Base-by-base conservation (phyloP, 148 eudicot species). In the Silene conica region DNA sequence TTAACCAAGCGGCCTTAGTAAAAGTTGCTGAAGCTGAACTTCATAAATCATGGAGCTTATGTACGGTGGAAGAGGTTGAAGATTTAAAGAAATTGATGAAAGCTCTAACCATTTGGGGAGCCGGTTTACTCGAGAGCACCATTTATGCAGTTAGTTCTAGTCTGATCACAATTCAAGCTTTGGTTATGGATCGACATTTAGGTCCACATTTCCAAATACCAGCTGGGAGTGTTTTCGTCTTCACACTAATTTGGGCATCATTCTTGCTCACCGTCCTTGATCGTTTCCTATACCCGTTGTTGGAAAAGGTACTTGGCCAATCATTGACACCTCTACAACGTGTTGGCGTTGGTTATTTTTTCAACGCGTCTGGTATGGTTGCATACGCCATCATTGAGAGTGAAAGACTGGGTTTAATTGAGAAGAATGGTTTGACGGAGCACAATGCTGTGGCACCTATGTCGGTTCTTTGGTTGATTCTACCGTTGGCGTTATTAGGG, bases 101-200 rank as follows among this genome's bases (percentile, higher is more conserved):
- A 77, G 70, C 86, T 6, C 23, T 80, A 11, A 89, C 89, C 48
- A 69, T 90, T 2, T 90, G 90, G 91, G 72, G 82, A 8, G 69
- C 87, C 1, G 83, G 87, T 2, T 74, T 86, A n/a, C 57, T 87
- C 13, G 64, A 86, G 10, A 63, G 80, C 84, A 87, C 86, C 23
- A 83, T 87, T 25, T 59, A 84, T 0, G 84, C 80, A 4, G 80
- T 86, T 66, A 86, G 83, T 74, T 43, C 59, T 16, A 87, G 94
- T 79, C 31, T 89, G 31, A 16, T 72, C n/a, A 70, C 82, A 59
- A 82, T 91, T 43, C 97, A 89, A 81, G 87, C 94, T 28, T 70
- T 85, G 21, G 64, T 67, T 25, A 82, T 83, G 86, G 82, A 85
- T 26, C 54, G 85, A 22, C 69, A 67, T 59, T 45, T 85, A 15